Base-by-base conservation (phyloP, 2,329 filamentous ascomycete species). In the Aspergillus ibericus region DNA sequence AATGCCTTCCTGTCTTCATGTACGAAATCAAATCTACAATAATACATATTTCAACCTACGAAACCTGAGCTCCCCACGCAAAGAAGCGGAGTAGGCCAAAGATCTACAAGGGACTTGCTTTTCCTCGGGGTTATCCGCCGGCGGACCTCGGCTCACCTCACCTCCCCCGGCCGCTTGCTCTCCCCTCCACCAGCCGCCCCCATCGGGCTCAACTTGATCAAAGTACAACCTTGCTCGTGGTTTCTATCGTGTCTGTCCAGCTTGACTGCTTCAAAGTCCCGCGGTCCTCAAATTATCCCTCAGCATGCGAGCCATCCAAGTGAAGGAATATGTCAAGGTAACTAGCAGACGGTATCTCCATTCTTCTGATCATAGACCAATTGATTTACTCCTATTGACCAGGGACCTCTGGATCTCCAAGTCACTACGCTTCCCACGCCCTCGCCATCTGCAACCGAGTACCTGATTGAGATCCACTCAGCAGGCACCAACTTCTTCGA, bases 401-500 rank as follows among this genome's bases (percentile, higher is more conserved):
- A 95, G 90, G 88, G 87, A 34, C 92, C 93, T 1, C 80, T 87
- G 61, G 90, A 95, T 71, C 90, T 98, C 74, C 83, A 81, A 61
- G 89, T 96, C 64, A 83, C 85, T 16, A 82, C 85, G 20, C 83
- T 96, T 13, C 87, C 92, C 16, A 90, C 92, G 55, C 93, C 92
- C 0, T 78, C 79, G 1, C 91, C 92, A 1, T 81, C 82, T 8
- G 77, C 86, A 32, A 80, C 90, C 70, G 86, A 96, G 78, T 98
- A 97, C 74, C 82, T 96, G 63, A 90, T 98, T 72, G 85, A 88
- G 70, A 90, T 98, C 69, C 90, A 92, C 76, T 91, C 93, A 48
- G 85, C 90, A 0, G 93, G 92, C 18, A 91, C 91, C 69, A 98
- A 98, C 80, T 98, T 98, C 84, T 98, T 97, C 81, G 93, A 98